A percentile compares a stretch with the other conserved stretches of the same genome.
These are phyloP conservation scores for Coleophoma crateriformis DNA, from an alignment of 2,329 filamentous ascomycete genomes.

Conservation along the genomic window DNA sequence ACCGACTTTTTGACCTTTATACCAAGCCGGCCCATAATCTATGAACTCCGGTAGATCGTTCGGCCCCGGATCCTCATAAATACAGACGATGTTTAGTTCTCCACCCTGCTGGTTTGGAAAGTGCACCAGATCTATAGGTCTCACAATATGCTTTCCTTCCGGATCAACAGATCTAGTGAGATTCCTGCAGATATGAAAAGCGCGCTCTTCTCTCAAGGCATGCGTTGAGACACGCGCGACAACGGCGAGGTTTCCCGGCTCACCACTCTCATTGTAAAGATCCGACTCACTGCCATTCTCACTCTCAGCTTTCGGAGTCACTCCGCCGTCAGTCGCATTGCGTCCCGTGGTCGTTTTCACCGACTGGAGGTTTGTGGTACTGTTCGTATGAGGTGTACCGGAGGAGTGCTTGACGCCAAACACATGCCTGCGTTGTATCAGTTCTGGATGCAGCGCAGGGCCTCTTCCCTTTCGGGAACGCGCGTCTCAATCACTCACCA, in stretches of 20 bases:
- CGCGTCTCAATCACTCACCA: constrained; percentile 48
- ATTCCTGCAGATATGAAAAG: constrained; percentile 76
- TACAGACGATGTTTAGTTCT: constrained; percentile 68
- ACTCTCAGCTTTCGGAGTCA: constrained; percentile 4
- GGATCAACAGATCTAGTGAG: constrained; percentile 68
- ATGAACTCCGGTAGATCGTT: constrained; percentile 69
- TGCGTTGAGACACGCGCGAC: constrained; percentile 81
- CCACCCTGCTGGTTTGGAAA: constrained; percentile 65
- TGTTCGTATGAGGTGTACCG: neutral
- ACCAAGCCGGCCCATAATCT: constrained; percentile 73
- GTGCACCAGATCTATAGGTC: constrained; percentile 73
- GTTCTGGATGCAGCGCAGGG: neutral
- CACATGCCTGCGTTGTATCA: neutral
- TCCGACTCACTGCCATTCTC: constrained; percentile 20
- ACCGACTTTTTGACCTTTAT: constrained; percentile 46
- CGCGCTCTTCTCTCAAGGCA: constrained; percentile 75
- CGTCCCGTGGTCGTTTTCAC: neutral
- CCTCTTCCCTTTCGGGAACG: no score
- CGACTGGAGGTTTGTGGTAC: constrained; percentile 5
- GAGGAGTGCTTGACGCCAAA: neutral
- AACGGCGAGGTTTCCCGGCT: constrained; percentile 38
- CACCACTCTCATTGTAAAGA: constrained; percentile 9
- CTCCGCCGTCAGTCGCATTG: neutral
- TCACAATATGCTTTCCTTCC: constrained; percentile 68
- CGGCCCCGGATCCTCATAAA: constrained; percentile 72